Conservation (phyloP, 805 yeast species). For the Candida tibetensis region DNA sequence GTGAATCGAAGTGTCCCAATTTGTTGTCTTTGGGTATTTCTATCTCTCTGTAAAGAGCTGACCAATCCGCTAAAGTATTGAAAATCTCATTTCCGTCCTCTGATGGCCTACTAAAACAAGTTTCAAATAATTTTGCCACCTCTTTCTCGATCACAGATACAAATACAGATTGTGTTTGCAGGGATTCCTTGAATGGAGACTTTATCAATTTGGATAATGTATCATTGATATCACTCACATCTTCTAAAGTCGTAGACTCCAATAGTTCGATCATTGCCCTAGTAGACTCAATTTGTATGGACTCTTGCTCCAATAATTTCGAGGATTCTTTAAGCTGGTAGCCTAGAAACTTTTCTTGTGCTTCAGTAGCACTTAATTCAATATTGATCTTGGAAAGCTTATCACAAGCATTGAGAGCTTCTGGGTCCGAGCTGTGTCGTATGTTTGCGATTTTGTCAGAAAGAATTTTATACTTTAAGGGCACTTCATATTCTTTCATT, state of each 20-base stretch:
- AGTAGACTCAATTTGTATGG: conserved; percentile 5
- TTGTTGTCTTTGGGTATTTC: background rate
- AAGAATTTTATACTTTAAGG: conserved; percentile 30
- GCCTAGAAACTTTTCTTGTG: conserved; percentile 8
- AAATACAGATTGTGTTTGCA: conserved; percentile 8
- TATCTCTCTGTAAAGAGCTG: conserved; percentile 11
- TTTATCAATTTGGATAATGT: background rate
- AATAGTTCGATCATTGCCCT: background rate
- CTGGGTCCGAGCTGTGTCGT: conserved; percentile 5
- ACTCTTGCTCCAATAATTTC: background rate
- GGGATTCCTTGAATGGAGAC: background rate
- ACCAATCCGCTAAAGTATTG: conserved; percentile 14
- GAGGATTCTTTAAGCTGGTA: conserved; percentile 9
- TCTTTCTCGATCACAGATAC: conserved; percentile 7
- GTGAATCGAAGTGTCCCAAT: conserved; percentile 18
- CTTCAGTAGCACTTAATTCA: conserved; percentile 14
- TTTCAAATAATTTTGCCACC: conserved; percentile 9
- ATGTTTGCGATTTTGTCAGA: conserved; percentile 27
- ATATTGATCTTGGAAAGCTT: conserved; percentile 14
- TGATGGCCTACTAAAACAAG: conserved; percentile 5
- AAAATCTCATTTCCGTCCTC: conserved; percentile 5
- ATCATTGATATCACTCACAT: background rate
- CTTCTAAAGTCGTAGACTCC: background rate
- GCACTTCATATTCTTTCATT: conserved; percentile 31
- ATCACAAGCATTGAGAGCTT: conserved; percentile 12